These are phyloP conservation scores for Dothiorella sarmentorum DNA, from an alignment of 2,329 filamentous ascomycete genomes.

Conservation along the genomic window DNA sequence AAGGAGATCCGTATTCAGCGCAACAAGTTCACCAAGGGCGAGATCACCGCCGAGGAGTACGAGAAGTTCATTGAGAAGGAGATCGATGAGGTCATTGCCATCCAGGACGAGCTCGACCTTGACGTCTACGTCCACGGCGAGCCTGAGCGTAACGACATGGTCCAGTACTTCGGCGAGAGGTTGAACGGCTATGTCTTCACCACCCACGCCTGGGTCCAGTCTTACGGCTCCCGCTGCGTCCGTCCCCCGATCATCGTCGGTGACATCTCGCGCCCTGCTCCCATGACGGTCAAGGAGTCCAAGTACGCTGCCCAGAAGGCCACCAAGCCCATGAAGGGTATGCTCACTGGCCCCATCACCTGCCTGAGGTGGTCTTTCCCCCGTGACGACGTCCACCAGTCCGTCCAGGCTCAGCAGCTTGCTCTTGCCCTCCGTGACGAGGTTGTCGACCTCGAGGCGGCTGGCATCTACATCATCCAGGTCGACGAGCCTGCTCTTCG, in stretches of 20 bases:
- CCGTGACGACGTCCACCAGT: conserved; percentile 99
- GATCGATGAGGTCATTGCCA: conserved; percentile 90
- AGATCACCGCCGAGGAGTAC: conserved; percentile 89
- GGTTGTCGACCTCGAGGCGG: conserved; percentile 95
- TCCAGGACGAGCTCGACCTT: conserved; percentile 96
- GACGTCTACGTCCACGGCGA: conserved; percentile 98
- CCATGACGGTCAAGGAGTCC: conserved; percentile 99
- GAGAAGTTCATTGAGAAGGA: conserved; percentile 99
- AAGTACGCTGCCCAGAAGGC: conserved; percentile 96
- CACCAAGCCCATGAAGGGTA: conserved; percentile 99
- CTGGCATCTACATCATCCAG: conserved; percentile 96
- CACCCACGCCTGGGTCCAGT: conserved; percentile 98
- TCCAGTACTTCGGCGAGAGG: conserved; percentile 99
- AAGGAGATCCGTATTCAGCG: conserved; percentile 96
- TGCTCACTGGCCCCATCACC: conserved; percentile 98
- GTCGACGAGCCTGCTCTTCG: conserved; percentile 98
- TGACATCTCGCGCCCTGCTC: conserved; percentile 92
- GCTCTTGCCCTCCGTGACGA: conserved; percentile 97
- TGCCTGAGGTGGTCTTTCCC: conserved; percentile 99
- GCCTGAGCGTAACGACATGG: conserved; percentile 99
- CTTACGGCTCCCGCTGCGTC: conserved; percentile 96
- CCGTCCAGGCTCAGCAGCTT: conserved; percentile 96
- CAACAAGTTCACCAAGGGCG: conserved; percentile 98
- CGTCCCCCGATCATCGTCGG: conserved; percentile 97
- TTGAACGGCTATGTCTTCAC: conserved; percentile 97